Evolutionary conservation across 768 basidiomycete genomes (phyloP), one percentile per base, ranked within the genome.

Genomic region (Cubamyces lactineus): DNA sequence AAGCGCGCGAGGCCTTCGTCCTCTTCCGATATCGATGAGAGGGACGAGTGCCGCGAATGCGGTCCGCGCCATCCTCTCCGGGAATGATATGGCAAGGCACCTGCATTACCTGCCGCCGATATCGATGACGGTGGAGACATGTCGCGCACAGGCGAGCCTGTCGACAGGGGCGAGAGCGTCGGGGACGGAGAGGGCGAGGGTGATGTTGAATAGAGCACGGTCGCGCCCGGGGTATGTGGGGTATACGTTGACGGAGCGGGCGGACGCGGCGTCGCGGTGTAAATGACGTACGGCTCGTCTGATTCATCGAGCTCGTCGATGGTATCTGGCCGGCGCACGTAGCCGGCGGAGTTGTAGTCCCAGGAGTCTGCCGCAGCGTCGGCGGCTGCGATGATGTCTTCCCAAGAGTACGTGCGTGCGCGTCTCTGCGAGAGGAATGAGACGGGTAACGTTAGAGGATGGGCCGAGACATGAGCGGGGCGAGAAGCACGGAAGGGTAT

Each of bases 1-100:
- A 61, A 54, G 34, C 64, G 64, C 52, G 56, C 64, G 28, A 61
- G 59, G 6, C 60, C 64, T 63, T 68, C 67, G 39, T 68, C 67
- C 45, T 68, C 67, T 57, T 68, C 67, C 52, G 63, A 66, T 46
- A 68, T 68, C 39, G 67, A 68, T 47, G 67, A 68, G 53, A 68
- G 63, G 16, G 67, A 68, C 30, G 67, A 68, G 61, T 66, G 67
- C 45, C 67, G 62, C 43, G 67, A 68, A 53, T 64, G 67, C 43
- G 66, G 66, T 17, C 59, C 59, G 57, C 60, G 58, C 58, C 53
- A 57, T 23, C 21, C 42, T 12, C 53, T 43, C 39, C 58, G 47
- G 24, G 49, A 17, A 34, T 40, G 47, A 40, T 55, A 56, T 28
- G 57, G 53, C 9, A 34, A 4, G 5, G 34, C 34, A 9, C 34